Evolutionary conservation across 129 eudicot genomes (phyloP).

Genomic region (carrot (Daucus carota)): DNA sequence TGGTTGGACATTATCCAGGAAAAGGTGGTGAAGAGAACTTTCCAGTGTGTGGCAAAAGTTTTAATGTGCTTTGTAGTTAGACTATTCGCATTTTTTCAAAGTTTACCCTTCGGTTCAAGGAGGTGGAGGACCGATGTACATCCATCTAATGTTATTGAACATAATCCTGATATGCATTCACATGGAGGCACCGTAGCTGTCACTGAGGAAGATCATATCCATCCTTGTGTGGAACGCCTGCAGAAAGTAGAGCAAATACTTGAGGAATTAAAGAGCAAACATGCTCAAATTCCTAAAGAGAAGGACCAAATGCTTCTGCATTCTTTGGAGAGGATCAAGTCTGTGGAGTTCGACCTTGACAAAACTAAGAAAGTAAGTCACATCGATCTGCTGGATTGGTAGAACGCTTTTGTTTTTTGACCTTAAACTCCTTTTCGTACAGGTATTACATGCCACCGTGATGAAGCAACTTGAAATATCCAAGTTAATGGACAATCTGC

Average conservation of each 20-base stretch:
- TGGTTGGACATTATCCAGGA: conserved; percentile 45
- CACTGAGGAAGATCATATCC: conserved; percentile 27
- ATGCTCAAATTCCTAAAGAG: conserved; percentile 60
- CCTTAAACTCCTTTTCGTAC: background rate
- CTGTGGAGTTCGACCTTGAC: conserved; percentile 74
- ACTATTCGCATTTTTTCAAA: conserved; percentile 28
- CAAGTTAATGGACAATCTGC: conserved; percentile 46
- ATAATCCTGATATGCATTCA: conserved; percentile 20
- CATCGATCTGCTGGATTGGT: background rate
- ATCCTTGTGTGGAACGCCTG: conserved; percentile 68
- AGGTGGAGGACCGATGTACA: conserved; percentile 39
- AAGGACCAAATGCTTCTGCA: conserved; percentile 67
- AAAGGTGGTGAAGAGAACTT: conserved; percentile 45
- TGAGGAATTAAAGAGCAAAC: conserved; percentile 59
- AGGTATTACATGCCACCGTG: conserved; percentile 66
- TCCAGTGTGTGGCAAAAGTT: conserved; percentile 41
- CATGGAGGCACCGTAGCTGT: conserved; percentile 26
- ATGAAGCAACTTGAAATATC: conserved; percentile 61
- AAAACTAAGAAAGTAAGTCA: conserved; percentile 64
- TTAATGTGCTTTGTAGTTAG: conserved; percentile 31
- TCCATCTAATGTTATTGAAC: conserved; percentile 41
- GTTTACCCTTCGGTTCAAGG: conserved; percentile 35
- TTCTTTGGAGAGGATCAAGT: conserved; percentile 78
- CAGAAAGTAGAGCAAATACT: conserved; percentile 52
- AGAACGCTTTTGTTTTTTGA: background rate